phyloP scores from a whole-genome alignment of 2,329 filamentous ascomycete genomes.

The Colletotrichum sp. region DNA sequence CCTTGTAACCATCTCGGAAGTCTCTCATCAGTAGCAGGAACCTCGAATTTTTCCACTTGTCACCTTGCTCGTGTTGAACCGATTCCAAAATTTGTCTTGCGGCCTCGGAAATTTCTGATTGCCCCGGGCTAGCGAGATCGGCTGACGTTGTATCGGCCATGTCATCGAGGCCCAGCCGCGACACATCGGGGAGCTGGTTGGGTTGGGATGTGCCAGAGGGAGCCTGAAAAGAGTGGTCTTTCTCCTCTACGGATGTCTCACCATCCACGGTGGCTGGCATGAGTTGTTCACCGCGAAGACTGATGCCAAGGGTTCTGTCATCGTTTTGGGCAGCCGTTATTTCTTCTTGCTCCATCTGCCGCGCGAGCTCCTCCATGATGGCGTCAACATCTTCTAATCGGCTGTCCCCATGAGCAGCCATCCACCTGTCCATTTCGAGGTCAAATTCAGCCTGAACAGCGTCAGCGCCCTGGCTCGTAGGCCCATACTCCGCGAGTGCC shows the following conservation, averaged over 20 bases:
- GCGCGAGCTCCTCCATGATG: slow-evolving; percentile 47
- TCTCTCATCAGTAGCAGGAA: slow-evolving; percentile 51
- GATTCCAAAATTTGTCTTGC: slow-evolving; percentile 47
- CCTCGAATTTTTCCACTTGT: slow-evolving; percentile 52
- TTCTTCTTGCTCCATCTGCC: slow-evolving; percentile 35
- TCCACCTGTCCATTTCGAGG: slow-evolving; percentile 46
- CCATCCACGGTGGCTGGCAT: neutral
- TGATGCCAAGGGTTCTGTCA: neutral
- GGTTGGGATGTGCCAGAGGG: neutral
- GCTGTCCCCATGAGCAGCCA: slow-evolving; percentile 36
- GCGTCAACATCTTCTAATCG: slow-evolving; percentile 45
- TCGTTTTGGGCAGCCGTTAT: neutral
- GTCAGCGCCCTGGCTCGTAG: neutral
- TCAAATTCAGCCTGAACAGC: slow-evolving; percentile 39
- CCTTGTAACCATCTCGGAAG: slow-evolving; percentile 48
- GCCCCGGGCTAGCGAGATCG: neutral
- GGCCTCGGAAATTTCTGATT: slow-evolving; percentile 42
- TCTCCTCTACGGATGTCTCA: neutral
- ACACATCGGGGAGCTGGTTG: neutral
- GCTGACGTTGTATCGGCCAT: neutral
- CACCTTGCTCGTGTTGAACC: slow-evolving; percentile 47
- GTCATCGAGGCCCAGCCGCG: neutral
- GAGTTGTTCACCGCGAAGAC: neutral
- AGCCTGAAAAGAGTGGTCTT: neutral
- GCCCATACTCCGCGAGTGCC: neutral